Conservation (phyloP, 2,329 filamentous ascomycete genomes). For the Ascochyta clinopodiicola region DNA sequence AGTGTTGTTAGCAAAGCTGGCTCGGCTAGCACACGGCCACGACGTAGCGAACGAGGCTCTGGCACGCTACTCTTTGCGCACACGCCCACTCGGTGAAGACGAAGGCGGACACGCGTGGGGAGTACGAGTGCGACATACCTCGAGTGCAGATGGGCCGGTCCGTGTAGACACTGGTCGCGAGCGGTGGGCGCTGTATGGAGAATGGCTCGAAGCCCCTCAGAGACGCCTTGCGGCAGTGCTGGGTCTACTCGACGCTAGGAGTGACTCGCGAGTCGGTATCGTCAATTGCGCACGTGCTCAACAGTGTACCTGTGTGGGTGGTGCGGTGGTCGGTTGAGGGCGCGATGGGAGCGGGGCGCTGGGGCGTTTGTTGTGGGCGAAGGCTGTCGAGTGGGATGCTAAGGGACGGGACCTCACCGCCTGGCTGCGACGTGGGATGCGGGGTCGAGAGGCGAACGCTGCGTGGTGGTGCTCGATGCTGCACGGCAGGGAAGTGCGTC, state of each 20-base stretch:
- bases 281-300: constrained; percentile 39
- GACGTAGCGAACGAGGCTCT: constrained; percentile 21
- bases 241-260: constrained; percentile 44
- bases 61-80: constrained; percentile 14
- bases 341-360: constrained; percentile 37
- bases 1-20: constrained; percentile 29
- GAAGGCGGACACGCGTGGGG: background rate
- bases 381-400: constrained; percentile 45
- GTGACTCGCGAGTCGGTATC: constrained; percentile 28
- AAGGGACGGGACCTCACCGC: constrained; percentile 46
- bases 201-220: constrained; percentile 52
- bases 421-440: constrained; percentile 32
- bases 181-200: constrained; percentile 38
- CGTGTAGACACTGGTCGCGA: constrained; percentile 25
- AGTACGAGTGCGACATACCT: constrained; percentile 36
- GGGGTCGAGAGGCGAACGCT: constrained; percentile 20
- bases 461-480: constrained; percentile 26
- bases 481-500: constrained; percentile 33
- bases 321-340: constrained; percentile 37
- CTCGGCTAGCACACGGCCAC: constrained; percentile 14
- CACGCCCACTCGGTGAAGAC: background rate
- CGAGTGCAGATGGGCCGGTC: constrained; percentile 30
- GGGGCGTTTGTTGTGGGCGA: constrained; percentile 45
- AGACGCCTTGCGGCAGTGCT: constrained; percentile 43
- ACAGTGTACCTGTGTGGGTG: constrained; percentile 38